These are phyloP conservation scores for Flueggea neowawraea DNA, from an alignment of 441 rosid species.

Conservation along the genomic window DNA sequence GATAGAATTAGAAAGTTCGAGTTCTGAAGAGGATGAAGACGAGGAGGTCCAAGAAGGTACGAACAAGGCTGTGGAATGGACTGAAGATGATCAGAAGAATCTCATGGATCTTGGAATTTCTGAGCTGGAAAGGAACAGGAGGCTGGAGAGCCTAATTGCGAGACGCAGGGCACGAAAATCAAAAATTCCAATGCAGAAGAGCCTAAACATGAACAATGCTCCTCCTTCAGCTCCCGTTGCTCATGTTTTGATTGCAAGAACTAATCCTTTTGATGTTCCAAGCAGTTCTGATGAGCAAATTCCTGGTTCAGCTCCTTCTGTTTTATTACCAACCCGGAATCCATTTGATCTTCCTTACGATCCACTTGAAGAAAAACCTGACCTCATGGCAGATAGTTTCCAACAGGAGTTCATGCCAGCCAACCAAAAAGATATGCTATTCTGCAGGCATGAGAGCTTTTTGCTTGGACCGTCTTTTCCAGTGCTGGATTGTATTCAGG, in stretches of 20 bases:
- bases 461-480: slow-evolving; percentile 39
- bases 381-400: slow-evolving; percentile 64
- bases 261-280: slow-evolving; percentile 27
- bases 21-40: slow-evolving; percentile 43
- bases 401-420: slow-evolving; percentile 54
- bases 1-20: slow-evolving; percentile 39
- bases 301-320: slow-evolving; percentile 91
- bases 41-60: slow-evolving; percentile 24
- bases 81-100: slow-evolving; percentile 81
- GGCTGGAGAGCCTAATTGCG: slow-evolving; percentile 69
- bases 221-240: slow-evolving; percentile 33
- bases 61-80: slow-evolving; percentile 62
- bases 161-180: slow-evolving; percentile 67
- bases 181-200: slow-evolving; percentile 41
- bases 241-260: slow-evolving; percentile 39
- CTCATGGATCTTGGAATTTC: slow-evolving; percentile 83
- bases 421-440: slow-evolving; percentile 46
- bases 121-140: slow-evolving; percentile 75
- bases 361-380: slow-evolving; percentile 75
- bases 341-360: slow-evolving; percentile 94
- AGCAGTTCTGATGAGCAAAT: slow-evolving; percentile 19
- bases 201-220: slow-evolving; percentile 24
- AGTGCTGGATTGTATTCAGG: slow-evolving; percentile 25
- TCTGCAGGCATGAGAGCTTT: slow-evolving; percentile 86
- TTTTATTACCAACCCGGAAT: slow-evolving; percentile 56